These are phyloP conservation scores for Chytriomyces confervae DNA, from an alignment of 192 early-diverging fungal genomes.

Conservation along the genomic window DNA sequence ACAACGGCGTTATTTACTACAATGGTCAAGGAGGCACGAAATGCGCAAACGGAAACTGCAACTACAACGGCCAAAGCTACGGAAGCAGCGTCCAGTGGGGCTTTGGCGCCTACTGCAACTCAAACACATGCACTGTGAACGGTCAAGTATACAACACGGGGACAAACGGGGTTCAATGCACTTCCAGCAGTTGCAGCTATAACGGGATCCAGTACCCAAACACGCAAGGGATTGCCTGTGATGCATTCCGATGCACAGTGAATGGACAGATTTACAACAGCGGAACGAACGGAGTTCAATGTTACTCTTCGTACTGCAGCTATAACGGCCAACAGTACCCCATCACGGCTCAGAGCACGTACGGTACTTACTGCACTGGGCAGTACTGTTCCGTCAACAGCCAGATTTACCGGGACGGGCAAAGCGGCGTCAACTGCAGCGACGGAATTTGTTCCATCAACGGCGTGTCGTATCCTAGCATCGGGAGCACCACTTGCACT, in stretches of 20 bases:
- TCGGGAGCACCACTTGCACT: background rate
- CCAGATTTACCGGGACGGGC: background rate
- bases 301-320: background rate
- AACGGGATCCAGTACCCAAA: background rate
- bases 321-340: background rate
- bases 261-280: conserved; percentile 2
- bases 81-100: background rate
- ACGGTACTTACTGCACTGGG: background rate
- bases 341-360: background rate
- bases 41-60: background rate
- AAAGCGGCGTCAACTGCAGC: background rate
- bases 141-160: background rate
- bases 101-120: background rate
- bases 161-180: background rate
- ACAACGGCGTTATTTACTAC: background rate
- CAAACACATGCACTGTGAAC: background rate
- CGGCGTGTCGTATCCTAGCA: background rate
- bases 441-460: background rate
- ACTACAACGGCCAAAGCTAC: background rate
- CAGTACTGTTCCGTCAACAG: background rate
- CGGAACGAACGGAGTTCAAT: background rate
- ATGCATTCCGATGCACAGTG: conserved; percentile 3
- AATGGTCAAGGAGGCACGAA: background rate
- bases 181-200: background rate
- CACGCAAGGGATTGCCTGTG: background rate